Evolutionary conservation across 768 basidiomycete genomes (phyloP), one percentile per base, ranked within the genome.

Genomic region (Phylloporus rhodoxanthus): DNA sequence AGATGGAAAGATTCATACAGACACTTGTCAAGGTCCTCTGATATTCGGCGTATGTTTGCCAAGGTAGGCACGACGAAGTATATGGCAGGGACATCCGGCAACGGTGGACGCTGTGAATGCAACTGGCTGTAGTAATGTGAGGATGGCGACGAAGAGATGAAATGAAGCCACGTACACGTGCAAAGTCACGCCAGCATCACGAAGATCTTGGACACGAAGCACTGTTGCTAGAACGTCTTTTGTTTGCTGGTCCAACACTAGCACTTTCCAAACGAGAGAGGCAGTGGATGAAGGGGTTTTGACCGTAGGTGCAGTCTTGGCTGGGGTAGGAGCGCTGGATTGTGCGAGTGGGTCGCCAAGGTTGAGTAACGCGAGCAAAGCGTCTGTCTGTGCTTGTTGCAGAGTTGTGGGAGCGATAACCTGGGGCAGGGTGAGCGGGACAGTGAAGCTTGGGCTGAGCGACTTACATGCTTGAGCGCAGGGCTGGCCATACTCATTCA

Each of bases 221-320:
- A 92, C 87, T 1, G 95, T 98, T 14, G 96, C 96, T 32, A 99
- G 76, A 19, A 98, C 85, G 66, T 98, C 96, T 67, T 98, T 96
- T 20, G 92, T 95, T 58, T 87, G 80, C 62, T 96, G 91, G 68
- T 99, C 96, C 47, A 99, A 74, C 2, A 99, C 85, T 9, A 99
- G 73, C 13, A 98, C 84, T 69, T 99, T 99, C 95, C 96, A 99
- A 5, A 96, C 84, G 5, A 91, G 82, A 26, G 91, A 89, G 0
- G 79, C 81, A 11, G 77, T 75, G 23, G 76, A 68, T 7, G 76
- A 68, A 2, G 80, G 71, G 3, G 73, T 66, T 57, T 82, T 85
- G 51, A 73, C 63, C n/a, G 73, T 65, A 9, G 72, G 63, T 14
- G 68, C 67, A 21, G 73, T 63, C 52, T 58, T 66, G 34, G 60